Evolutionary conservation across 2,329 filamentous ascomycete species (phyloP).

Genomic region (Trichoderma koningii): DNA sequence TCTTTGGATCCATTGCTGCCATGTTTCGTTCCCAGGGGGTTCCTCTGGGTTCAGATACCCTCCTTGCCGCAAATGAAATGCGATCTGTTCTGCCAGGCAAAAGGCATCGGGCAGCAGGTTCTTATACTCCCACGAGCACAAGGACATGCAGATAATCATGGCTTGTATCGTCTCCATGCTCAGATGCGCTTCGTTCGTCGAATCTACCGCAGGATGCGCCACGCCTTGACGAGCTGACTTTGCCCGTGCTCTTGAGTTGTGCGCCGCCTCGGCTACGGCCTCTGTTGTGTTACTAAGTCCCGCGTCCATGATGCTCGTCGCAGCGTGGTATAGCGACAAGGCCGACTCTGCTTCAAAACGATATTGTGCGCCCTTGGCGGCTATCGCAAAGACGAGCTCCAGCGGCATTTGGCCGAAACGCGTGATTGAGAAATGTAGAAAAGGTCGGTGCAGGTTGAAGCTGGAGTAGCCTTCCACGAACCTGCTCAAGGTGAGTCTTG

Average conservation of each 20-base stretch:
- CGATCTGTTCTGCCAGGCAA: conserved; percentile 8
- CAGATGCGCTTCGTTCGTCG: neutral
- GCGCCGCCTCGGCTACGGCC: conserved; percentile 11
- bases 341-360: conserved; percentile 16
- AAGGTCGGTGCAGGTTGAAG: conserved; percentile 11
- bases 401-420: conserved; percentile 1
- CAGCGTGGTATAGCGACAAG: conserved; percentile 15
- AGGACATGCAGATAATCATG: conserved; percentile 19
- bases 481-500: conserved; percentile 13
- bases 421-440: conserved; percentile 9
- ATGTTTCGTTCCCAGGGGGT: neutral
- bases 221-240: neutral
- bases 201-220: neutral
- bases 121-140: conserved; percentile 21
- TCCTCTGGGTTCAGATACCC: neutral
- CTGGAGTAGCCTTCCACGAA: conserved; percentile 15
- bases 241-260: conserved; percentile 3
- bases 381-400: conserved; percentile 15
- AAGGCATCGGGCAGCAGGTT: conserved; percentile 12
- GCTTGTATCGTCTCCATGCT: conserved; percentile 19
- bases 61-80: conserved; percentile 8
- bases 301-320: conserved; percentile 7
- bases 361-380: conserved; percentile 18
- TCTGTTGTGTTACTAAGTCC: neutral
- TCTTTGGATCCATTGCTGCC: conserved; percentile 2